Evolutionary conservation across 2,329 filamentous ascomycete species (phyloP).

Genomic region (Talaromyces sp.): DNA sequence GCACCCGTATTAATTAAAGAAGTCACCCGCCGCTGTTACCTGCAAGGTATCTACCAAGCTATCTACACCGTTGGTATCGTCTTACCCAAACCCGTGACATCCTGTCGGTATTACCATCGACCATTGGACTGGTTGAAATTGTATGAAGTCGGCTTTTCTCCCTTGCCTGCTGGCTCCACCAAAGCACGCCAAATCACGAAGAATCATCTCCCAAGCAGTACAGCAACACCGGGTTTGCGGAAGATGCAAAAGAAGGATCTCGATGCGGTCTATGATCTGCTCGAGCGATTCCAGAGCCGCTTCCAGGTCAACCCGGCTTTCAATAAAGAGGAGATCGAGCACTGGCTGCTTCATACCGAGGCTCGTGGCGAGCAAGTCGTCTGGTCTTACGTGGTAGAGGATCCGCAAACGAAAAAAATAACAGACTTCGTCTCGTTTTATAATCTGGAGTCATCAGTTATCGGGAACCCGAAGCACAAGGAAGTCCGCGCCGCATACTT

Average conservation of each 20-base stretch:
- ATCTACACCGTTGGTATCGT: constrained; percentile 93
- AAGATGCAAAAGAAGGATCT: constrained; percentile 77
- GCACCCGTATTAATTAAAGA: constrained; percentile 96
- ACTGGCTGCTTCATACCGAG: constrained; percentile 79
- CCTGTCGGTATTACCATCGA: constrained; percentile 92
- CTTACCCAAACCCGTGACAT: constrained; percentile 85
- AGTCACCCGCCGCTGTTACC: constrained; percentile 87
- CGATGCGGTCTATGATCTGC: constrained; percentile 67
- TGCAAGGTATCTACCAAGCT: constrained; percentile 84
- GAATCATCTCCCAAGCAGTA: constrained; percentile 74
- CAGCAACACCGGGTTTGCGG: constrained; percentile 70
- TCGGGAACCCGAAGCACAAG: constrained; percentile 73
- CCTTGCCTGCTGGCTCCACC: constrained; percentile 77
- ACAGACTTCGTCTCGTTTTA: constrained; percentile 99
- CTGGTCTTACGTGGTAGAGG: constrained; percentile 89
- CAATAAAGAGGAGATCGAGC: constrained; percentile 72
- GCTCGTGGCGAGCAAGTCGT: constrained; percentile 72
- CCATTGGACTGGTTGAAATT: constrained; percentile 94
- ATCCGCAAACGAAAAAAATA: constrained; percentile 68
- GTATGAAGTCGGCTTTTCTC: constrained; percentile 90
- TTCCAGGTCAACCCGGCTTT: constrained; percentile 85
- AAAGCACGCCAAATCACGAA: constrained; percentile 80
- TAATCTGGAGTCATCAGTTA: constrained; percentile 86
- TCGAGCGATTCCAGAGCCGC: constrained; percentile 72
- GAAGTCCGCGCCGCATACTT: constrained; percentile 87